Base-by-base conservation (phyloP, 2,329 filamentous ascomycete genomes). In the Ampelomyces quisqualis region DNA sequence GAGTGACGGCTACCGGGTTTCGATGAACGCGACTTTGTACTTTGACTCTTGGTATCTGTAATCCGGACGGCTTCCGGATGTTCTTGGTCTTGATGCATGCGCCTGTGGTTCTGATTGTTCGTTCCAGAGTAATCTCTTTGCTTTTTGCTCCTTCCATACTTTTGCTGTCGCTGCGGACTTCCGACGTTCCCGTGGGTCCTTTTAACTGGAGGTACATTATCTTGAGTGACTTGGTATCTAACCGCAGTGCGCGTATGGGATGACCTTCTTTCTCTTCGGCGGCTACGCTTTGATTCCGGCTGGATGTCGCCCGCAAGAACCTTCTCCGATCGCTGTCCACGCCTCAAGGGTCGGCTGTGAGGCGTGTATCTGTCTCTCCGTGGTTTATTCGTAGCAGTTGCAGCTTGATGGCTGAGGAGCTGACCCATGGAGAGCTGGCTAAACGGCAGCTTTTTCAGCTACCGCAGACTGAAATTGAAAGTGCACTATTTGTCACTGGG, bases 351-450 rank as follows among this genome's bases (percentile, higher is more conserved):
- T 31, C 24, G 37, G 14, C 22, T 29, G 5, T 23, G 37, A 32
- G n/a, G 19, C 15, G 20, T 10, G 3, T 14, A n/a, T 11, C 17
- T 10, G 17, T 24, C 7, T 33, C n/a, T 15, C 20, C 9, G 33
- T 7, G 13, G 13, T 5, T 33, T n/a, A n/a, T n/a, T n/a, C n/a
- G 21, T 39, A 10, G 14, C 5, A 21, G 36, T 23, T 19, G 18
- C 23, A 24, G 34, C 4, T 22, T 40, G 34, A 9, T 14, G 31
- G 28, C 45, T 48, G 14, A 40, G 24, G 7, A 33, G 26, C 33
- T 48, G 45, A 32, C 45, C 45, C 45, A 48, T 48, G 22, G 13
- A 20, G 13, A 27, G 10, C 8, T 37, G 32, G 32, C 27, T 45
- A 33, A n/a, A 21, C 23, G 13, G 18, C 10, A 20, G 7, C 29